Percentiles rank a stretch among this genome's conserved stretches.
phyloP scores from a whole-genome alignment of 495 filamentous ascomycete genomes.

The Penicillium pulvis region DNA sequence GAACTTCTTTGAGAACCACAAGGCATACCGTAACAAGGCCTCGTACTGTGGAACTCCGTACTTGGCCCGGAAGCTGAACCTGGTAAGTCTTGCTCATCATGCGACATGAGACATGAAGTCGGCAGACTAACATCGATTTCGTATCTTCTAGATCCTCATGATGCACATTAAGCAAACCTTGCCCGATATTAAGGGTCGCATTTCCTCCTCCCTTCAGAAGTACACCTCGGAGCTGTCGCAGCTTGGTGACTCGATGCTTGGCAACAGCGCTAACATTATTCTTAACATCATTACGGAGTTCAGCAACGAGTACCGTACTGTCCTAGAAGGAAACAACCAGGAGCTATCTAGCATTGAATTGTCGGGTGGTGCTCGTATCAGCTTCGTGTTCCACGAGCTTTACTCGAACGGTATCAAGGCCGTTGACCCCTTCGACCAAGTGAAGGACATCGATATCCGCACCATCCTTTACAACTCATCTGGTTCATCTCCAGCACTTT shows the following conservation, averaged over 20 bases:
- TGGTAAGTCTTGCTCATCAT: conserved; percentile 51
- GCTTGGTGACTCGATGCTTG: conserved; percentile 93
- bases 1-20: conserved; percentile 97
- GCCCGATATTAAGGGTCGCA: conserved; percentile 96
- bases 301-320: conserved; percentile 92
- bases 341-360: conserved; percentile 93
- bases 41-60: conserved; percentile 99
- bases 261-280: conserved; percentile 93
- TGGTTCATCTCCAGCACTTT: conserved; percentile 93
- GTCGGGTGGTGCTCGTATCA: conserved; percentile 96
- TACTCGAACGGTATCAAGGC: conserved; percentile 99
- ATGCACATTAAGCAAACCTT: conserved; percentile 99
- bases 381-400: conserved; percentile 98
- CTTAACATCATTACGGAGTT: conserved; percentile 99
- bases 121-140: neutral
- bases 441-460: conserved; percentile 97
- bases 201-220: conserved; percentile 88
- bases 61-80: conserved; percentile 91
- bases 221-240: conserved; percentile 79
- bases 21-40: conserved; percentile 97
- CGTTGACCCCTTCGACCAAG: conserved; percentile 94
- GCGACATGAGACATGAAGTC: neutral
- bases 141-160: conserved; percentile 78
- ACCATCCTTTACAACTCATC: conserved; percentile 98
- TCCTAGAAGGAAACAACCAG: conserved; percentile 93